Base-by-base conservation (phyloP, 2,329 filamentous ascomycete genomes). In the Orbilia brochopaga region DNA sequence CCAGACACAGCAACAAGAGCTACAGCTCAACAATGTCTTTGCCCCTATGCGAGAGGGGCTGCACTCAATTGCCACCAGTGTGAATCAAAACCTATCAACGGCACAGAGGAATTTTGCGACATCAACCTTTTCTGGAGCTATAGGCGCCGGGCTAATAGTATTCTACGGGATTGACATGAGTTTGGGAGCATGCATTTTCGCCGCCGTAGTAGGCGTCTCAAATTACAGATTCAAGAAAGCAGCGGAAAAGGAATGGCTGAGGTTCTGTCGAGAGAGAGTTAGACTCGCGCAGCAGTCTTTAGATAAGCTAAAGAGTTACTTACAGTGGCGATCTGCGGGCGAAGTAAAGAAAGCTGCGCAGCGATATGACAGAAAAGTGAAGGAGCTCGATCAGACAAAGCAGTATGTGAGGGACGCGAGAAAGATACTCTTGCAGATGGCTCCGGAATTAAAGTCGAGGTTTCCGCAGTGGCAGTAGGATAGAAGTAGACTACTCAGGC, bases 361-460 rank as follows among this genome's bases (percentile, higher is more conserved):
- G 7, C 23, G 27, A 21, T 64, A 70, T 40, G 21, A 56, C 10
- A 13, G 56, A 13, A 60, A 60, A 50, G 27, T 51, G 30, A 24
- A 56, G 3, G 67, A 60, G 23, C 17, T 57, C 13, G 32, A 60
- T n/a, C 23, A 51, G 32, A 10, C 37, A 5, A 59, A 59, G 23
- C 13, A 21, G 23, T 50, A 65, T 6, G 11, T 65, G 21, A 4
- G 1, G 6, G 51, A 64, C 11, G 67, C 67, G 10, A 72, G 67
- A 21, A n/a, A 24, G 32, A 30, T 72, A 23, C 42, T 72, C 0
- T 8, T 65, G 35, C 50, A 72, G 37, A 50, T 72, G 48, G 55
- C 55, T 8, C 59, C 59, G 17, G 48, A 59, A 10, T 42, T 72
- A 35, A 51, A 59, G 46, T 5, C 24, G 17, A 40, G 21, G 17